A percentile compares a stretch with the other conserved stretches of the same genome.
Evolutionary conservation across 2,329 filamentous ascomycete species (phyloP).

Genomic region (Scedosporium aurantiacum): DNA sequence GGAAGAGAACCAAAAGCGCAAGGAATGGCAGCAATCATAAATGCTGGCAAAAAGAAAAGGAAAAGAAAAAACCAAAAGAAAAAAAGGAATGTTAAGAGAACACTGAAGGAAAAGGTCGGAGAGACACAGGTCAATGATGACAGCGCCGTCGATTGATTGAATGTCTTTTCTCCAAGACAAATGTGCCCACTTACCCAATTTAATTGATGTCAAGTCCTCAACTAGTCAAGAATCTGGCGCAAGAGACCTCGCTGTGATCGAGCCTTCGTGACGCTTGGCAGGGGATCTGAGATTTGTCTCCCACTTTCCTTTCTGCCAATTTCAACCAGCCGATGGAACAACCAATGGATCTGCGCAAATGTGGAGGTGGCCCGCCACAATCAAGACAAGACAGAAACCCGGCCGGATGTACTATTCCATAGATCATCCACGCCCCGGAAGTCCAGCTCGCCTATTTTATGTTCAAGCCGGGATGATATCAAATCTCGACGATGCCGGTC

Average conservation of each 20-base stretch:
- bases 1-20: not conserved
- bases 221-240: not conserved
- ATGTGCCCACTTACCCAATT: not conserved
- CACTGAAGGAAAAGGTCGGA: not conserved
- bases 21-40: not conserved
- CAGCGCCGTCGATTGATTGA: not conserved
- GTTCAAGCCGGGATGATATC: not conserved
- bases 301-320: not conserved
- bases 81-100: not conserved
- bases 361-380: not conserved
- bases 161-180: not conserved
- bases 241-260: not conserved
- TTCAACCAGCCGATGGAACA: not conserved
- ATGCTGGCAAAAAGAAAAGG: not conserved
- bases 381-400: not conserved
- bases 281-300: not conserved
- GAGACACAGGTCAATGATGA: not conserved
- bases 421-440: not conserved
- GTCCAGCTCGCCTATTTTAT: too few relatives aligned
- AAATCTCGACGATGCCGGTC: too few relatives aligned
- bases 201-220: not conserved
- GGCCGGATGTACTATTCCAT: not conserved
- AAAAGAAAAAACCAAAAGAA: not conserved
- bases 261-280: not conserved
- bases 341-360: not conserved